Conservation (phyloP, 2,329 filamentous ascomycete genomes). For the Pseudocercospora eumusae region DNA sequence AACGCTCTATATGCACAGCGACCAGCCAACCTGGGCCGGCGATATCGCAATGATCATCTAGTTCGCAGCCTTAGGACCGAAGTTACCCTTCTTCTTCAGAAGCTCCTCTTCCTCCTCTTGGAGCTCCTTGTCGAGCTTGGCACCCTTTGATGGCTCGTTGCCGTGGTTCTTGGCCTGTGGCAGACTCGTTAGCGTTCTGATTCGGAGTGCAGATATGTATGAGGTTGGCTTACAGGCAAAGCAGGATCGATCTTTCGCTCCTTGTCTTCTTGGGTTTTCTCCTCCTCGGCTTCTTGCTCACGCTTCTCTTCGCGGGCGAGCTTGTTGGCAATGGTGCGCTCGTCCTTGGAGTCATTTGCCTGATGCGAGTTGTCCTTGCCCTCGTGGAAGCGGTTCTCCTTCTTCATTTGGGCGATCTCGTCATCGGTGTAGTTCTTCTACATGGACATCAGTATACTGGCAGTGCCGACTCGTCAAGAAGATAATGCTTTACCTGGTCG, state of each 20-base stretch:
- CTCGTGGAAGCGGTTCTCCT: slow-evolving; percentile 62
- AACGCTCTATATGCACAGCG: slow-evolving; percentile 5
- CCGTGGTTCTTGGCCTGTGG: slow-evolving; percentile 64
- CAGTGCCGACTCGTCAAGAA: not conserved
- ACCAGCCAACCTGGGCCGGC: not conserved
- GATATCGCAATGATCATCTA: slow-evolving; percentile 16
- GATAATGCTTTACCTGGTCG: slow-evolving; percentile 58
- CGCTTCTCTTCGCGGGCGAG: slow-evolving; percentile 63
- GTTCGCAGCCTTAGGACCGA: slow-evolving; percentile 34
- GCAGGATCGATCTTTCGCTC: slow-evolving; percentile 62
- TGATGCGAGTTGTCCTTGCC: slow-evolving; percentile 70
- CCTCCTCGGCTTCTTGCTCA: slow-evolving; percentile 47
- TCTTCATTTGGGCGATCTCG: slow-evolving; percentile 42
- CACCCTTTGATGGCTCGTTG: slow-evolving; percentile 71
- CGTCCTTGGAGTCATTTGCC: slow-evolving; percentile 71
- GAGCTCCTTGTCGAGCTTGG: slow-evolving; percentile 69
- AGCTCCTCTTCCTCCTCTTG: slow-evolving; percentile 67
- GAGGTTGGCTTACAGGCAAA: slow-evolving; percentile 39
- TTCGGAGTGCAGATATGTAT: not conserved
- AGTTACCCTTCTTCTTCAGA: slow-evolving; percentile 61
- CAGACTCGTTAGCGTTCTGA: not conserved
- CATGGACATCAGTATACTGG: not conserved
- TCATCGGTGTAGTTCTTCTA: slow-evolving; percentile 61
- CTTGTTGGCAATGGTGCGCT: slow-evolving; percentile 71
- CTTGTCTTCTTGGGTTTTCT: slow-evolving; percentile 41